These are phyloP conservation scores for Pichia sp. DNA, from an alignment of 1,139 yeast species.

Conservation along the genomic window DNA sequence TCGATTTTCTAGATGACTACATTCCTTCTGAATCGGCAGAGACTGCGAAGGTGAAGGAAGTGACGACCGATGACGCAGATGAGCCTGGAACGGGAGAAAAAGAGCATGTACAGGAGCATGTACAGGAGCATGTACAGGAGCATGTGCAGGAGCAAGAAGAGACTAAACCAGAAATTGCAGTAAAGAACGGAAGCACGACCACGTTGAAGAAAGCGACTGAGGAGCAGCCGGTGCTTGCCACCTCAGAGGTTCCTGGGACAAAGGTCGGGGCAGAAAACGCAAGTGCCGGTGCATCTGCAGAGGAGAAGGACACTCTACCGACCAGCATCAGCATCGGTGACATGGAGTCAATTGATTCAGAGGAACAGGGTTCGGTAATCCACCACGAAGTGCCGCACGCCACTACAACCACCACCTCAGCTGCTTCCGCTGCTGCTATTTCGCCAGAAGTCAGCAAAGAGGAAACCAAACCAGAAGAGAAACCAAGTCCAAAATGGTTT, in stretches of 20 bases:
- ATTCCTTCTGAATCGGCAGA: constrained; percentile 5
- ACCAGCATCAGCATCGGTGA: constrained; percentile 7
- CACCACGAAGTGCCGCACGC: not conserved
- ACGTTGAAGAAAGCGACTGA: not conserved
- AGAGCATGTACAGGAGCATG: not conserved
- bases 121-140: not conserved
- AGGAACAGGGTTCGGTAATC: constrained; percentile 5
- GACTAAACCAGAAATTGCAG: not conserved
- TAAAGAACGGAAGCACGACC: not conserved
- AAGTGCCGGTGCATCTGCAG: not conserved
- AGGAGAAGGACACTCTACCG: not conserved
- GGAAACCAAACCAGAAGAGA: not conserved
- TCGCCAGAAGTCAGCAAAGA: not conserved
- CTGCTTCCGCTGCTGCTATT: not conserved
- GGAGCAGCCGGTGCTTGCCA: not conserved
- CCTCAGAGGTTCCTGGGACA: too few relatives aligned
- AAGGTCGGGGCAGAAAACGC: not conserved
- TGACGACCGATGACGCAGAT: not conserved
- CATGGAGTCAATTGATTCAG: constrained; percentile 16
- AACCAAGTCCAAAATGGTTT: constrained; percentile 28
- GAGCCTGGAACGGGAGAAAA: not conserved
- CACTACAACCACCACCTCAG: not conserved
- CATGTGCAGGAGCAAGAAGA: not conserved
- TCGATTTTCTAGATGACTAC: constrained; percentile 1
- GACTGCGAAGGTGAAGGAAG: not conserved